Evolutionary conservation across 805 yeast species (phyloP).

Genomic region (Nakazawaea ambrosiae): DNA sequence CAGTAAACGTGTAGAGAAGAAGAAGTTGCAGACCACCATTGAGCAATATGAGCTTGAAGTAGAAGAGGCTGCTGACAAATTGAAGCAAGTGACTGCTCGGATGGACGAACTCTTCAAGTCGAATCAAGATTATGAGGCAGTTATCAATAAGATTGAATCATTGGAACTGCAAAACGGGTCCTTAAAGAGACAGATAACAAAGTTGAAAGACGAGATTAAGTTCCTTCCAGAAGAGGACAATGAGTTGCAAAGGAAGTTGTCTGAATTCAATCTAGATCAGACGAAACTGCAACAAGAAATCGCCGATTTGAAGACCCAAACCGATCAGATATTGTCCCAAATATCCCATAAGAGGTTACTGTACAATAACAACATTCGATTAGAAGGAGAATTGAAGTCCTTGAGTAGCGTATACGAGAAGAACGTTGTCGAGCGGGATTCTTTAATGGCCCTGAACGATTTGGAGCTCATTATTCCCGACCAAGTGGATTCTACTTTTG

Average conservation of each 20-base stretch:
- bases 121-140: constrained; percentile 76
- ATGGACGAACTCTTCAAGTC: constrained; percentile 61
- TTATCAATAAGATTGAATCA: constrained; percentile 56
- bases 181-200: constrained; percentile 40
- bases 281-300: constrained; percentile 14
- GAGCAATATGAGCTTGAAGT: constrained; percentile 41
- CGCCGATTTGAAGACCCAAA: constrained; percentile 15
- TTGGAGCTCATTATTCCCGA: constrained; percentile 9
- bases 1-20: constrained; percentile 42
- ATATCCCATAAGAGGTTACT: constrained; percentile 21
- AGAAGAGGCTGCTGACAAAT: constrained; percentile 36
- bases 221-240: constrained; percentile 36
- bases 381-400: constrained; percentile 49
- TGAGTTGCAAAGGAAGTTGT: constrained; percentile 30
- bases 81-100: constrained; percentile 47
- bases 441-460: constrained; percentile 1
- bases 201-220: constrained; percentile 41
- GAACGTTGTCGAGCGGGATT: constrained; percentile 11
- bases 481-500: constrained; percentile 9
- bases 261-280: constrained; percentile 28
- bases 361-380: constrained; percentile 31
- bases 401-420: constrained; percentile 17
- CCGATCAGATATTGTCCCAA: constrained; percentile 13
- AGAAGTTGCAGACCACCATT: constrained; percentile 35
- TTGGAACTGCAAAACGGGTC: constrained; percentile 40